Base-by-base conservation (phyloP, 1,284 basidiomycete species). In the Cutaneotrichosporon cyanovorans region DNA sequence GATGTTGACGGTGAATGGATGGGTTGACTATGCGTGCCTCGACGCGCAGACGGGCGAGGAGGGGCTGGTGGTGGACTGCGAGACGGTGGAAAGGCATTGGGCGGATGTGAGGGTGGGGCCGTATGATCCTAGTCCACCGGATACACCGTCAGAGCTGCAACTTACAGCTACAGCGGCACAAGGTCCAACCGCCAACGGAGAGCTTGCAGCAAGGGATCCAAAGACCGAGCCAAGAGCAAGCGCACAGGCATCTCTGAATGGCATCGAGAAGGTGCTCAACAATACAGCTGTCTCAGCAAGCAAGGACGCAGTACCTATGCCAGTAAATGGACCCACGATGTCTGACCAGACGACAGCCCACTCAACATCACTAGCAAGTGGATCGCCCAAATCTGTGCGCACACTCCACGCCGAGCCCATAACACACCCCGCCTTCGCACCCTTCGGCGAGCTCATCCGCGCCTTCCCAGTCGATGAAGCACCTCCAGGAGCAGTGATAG, bases 1-100 rank as follows among this genome's bases (percentile, higher is more conserved):
- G 2, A 83, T 89, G 80, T 81, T 85, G 33, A 83, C 84, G 8
- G 71, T 90, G 46, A 79, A 81, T 58, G 80, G 79, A 72, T 83
- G 84, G 57, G 57, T 89, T 69, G 86, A 90, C 60, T 81, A 89
- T 60, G 78, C 82, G 22, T 85, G 85, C 54, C 79, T 89, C 3
- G 87, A 90, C 71, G 87, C 86, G 30, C 86, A 89, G 66, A 80
- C 87, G 48, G 87, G 85, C 16, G 63, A 63, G 15, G 76, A 84
- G 55, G 84, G 83, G 6, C 77, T 79, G 50, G 61, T 60, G 50
- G 72, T 78, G 11, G 87, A 92, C 67, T 88, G 85, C 61, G 87
- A 91, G 68, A 79, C 51, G 18, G 40, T 56, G 40, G 41, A 34
- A 8, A 8, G 16, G 14, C 9, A 34, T 8, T 34, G 32, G 32